Percentiles rank a stretch among this genome's conserved stretches.
Conservation (phyloP, 257 asterid species). For the Pogostemon cablin region DNA sequence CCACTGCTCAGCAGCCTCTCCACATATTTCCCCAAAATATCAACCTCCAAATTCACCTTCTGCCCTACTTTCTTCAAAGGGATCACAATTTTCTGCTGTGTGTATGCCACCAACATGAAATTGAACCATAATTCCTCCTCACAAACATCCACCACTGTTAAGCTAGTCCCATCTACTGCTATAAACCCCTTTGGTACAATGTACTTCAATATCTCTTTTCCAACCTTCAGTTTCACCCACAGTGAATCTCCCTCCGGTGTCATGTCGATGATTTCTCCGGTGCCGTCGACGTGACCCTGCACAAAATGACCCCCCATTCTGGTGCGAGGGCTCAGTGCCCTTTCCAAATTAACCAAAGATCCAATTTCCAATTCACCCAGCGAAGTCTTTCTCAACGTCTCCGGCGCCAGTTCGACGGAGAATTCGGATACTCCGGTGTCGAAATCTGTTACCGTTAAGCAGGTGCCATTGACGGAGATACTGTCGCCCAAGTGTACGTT, state of each 20-base stretch:
- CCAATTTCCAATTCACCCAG: conserved; percentile 61
- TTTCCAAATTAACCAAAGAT: conserved; percentile 69
- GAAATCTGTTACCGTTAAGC: conserved; percentile 74
- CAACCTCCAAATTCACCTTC: conserved; percentile 84
- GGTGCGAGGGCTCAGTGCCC: conserved; percentile 74
- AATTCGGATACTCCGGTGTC: too few relatives aligned
- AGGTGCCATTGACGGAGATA: conserved; percentile 86
- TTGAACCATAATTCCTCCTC: conserved; percentile 70
- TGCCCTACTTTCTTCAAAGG: conserved; percentile 78
- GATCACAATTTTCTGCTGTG: conserved; percentile 73
- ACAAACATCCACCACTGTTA: conserved; percentile 84
- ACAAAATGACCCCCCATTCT: conserved; percentile 95
- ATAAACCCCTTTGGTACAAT: conserved; percentile 87
- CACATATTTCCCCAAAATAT: too few relatives aligned
- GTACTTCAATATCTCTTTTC: conserved; percentile 61
- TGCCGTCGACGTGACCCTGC: conserved; percentile 75
- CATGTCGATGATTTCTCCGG: conserved; percentile 34
- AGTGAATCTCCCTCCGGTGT: conserved; percentile 73
- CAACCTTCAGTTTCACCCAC: conserved; percentile 74
- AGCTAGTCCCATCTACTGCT: conserved; percentile 84
- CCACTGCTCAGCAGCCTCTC: conserved; percentile 47
- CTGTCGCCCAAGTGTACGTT: conserved; percentile 83
- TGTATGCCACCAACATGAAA: conserved; percentile 76
- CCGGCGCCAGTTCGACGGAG: too few relatives aligned
- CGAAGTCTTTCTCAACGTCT: conserved; percentile 52